These are phyloP conservation scores for Glebionis coronaria DNA, from an alignment of 129 eudicot species.

Conservation along the genomic window DNA sequence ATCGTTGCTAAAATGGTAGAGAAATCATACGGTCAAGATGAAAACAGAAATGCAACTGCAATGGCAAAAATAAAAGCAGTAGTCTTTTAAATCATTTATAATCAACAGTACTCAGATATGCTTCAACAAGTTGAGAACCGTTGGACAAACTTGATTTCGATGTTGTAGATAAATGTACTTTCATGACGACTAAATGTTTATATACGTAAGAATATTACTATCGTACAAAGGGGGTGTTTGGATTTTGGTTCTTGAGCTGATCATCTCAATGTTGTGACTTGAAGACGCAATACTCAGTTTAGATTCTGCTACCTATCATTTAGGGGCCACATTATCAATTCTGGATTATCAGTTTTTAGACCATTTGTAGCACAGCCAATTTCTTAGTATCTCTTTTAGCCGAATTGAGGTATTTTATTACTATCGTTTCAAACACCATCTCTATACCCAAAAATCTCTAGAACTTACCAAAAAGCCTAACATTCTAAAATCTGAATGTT, in stretches of 20 bases:
- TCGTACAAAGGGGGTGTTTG: too few relatives aligned
- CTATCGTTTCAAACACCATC: too few relatives aligned
- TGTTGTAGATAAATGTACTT: too few relatives aligned
- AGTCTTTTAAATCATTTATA: neutral
- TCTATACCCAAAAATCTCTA: too few relatives aligned
- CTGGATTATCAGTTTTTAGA: neutral
- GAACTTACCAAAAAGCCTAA: too few relatives aligned
- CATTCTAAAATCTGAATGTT: neutral
- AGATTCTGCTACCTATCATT: neutral
- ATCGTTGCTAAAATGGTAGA: neutral
- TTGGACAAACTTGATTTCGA: neutral
- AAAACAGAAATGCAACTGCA: neutral
- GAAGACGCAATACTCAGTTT: neutral
- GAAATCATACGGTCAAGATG: slow-evolving; percentile 4
- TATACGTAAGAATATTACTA: too few relatives aligned
- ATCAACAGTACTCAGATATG: neutral
- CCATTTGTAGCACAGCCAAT: neutral
- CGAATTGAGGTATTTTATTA: too few relatives aligned
- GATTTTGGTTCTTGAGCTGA: neutral
- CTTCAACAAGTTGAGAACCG: neutral
- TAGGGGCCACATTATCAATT: neutral
- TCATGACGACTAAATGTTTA: too few relatives aligned
- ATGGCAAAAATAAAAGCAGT: neutral
- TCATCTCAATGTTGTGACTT: neutral
- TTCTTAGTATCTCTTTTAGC: neutral